These are phyloP conservation scores for Quercus wislizeni DNA, from an alignment of 306 rosid genomes.

Conservation along the genomic window DNA sequence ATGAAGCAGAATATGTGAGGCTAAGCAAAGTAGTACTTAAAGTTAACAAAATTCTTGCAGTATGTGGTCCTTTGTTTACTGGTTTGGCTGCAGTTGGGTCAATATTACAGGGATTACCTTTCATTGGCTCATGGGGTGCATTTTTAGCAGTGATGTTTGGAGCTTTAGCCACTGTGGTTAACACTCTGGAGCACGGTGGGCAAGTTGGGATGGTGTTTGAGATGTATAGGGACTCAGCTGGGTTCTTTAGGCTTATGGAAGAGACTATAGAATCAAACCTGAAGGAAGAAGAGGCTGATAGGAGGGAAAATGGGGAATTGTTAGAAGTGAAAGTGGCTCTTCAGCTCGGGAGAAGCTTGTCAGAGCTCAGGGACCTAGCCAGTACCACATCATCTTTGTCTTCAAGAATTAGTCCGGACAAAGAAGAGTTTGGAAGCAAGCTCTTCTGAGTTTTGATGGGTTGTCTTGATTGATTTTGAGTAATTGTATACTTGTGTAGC, in stretches of 20 bases:
- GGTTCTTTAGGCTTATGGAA: constrained; percentile 46
- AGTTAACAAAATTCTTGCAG: constrained; percentile 47
- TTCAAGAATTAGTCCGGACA: constrained; percentile 3
- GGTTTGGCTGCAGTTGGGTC: constrained; percentile 63
- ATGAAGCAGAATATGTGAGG: constrained; percentile 55
- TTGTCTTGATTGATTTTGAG: background rate
- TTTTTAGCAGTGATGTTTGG: constrained; percentile 41
- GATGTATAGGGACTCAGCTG: constrained; percentile 60
- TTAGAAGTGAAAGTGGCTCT: constrained; percentile 52
- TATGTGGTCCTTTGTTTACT: constrained; percentile 62
- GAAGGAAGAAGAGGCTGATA: constrained; percentile 42
- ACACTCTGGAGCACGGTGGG: constrained; percentile 55
- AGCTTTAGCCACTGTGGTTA: constrained; percentile 42
- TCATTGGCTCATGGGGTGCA: constrained; percentile 9
- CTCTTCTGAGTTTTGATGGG: constrained; percentile 22
- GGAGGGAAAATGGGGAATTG: constrained; percentile 54
- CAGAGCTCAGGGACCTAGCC: constrained; percentile 43
- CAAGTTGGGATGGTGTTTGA: constrained; percentile 78
- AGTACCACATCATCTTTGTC: constrained; percentile 19
- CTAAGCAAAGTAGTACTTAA: constrained; percentile 53
- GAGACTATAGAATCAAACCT: constrained; percentile 27
- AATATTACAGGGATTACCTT: constrained; percentile 22
- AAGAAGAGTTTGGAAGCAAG: constrained; percentile 50
- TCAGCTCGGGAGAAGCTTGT: constrained; percentile 48
- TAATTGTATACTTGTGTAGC: background rate